Evolutionary conservation across 2,329 filamentous ascomycete genomes (phyloP).

Genomic region (Fusarium virguliforme): DNA sequence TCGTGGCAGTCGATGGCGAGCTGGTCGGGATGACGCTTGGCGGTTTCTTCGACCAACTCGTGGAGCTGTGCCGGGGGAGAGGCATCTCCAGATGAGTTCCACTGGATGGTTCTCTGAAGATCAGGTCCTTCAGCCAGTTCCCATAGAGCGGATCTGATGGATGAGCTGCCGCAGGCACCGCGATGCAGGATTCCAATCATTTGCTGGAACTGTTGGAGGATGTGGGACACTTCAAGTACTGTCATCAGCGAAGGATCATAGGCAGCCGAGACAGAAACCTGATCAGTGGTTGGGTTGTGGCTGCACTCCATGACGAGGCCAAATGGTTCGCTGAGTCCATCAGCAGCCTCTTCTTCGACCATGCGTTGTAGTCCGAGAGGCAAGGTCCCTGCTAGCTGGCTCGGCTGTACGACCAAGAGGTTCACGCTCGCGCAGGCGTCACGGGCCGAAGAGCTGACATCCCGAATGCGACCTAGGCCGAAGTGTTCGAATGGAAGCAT

Average conservation of each 20-base stretch:
- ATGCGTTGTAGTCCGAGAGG: neutral
- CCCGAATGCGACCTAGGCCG: neutral
- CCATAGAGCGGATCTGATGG: neutral
- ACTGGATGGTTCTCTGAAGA: neutral
- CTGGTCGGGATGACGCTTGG: neutral
- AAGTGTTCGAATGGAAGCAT: slow-evolving; percentile 11
- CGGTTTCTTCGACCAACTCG: neutral
- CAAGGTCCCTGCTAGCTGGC: neutral
- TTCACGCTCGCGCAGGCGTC: slow-evolving; percentile 3
- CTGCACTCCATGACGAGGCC: slow-evolving; percentile 8
- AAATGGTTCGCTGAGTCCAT: slow-evolving; percentile 1
- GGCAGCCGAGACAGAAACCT: neutral
- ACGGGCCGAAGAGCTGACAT: neutral
- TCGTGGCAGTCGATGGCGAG: neutral
- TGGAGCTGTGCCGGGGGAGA: neutral
- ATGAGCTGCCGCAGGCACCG: neutral
- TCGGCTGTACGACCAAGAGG: neutral
- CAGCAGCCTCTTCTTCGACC: neutral
- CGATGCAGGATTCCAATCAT: neutral
- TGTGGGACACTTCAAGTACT: neutral
- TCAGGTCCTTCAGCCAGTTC: neutral
- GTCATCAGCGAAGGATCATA: neutral
- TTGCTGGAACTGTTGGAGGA: neutral
- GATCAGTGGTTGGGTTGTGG: neutral
- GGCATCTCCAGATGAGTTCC: neutral